Conservation (phyloP, 441 rosid genomes). For the Corymbia calophylla region DNA sequence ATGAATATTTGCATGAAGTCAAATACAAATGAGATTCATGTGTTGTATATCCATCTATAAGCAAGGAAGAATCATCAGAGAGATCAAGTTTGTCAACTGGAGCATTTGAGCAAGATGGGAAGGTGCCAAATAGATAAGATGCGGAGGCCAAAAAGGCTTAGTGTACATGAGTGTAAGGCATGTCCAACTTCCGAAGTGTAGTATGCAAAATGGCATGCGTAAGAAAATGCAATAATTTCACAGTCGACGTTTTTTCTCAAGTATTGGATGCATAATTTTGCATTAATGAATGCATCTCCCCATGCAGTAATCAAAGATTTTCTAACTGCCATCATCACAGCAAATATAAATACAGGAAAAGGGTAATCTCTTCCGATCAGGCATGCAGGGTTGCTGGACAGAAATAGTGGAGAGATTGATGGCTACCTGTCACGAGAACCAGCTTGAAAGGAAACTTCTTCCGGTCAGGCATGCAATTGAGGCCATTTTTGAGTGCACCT, state of each 20-base stretch:
- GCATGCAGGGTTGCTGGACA: not conserved
- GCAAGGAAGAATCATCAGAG: not conserved
- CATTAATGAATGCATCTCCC: not conserved
- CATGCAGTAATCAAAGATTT: not conserved
- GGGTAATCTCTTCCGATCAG: fast-evolving
- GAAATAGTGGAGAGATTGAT: not conserved
- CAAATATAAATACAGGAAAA: not conserved
- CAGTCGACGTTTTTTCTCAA: not conserved
- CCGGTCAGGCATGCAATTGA: not conserved
- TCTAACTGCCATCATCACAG: not conserved
- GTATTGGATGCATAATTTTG: not conserved
- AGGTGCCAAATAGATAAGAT: not conserved
- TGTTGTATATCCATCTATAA: slow-evolving; percentile 22
- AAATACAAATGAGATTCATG: no score
- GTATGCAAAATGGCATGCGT: not conserved
- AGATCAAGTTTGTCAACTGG: not conserved
- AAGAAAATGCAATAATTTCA: not conserved
- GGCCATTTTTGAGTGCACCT: not conserved
- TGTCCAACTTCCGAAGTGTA: not conserved
- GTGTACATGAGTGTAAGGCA: not conserved
- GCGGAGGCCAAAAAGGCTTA: not conserved
- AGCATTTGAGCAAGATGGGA: not conserved
- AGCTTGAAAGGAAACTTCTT: not conserved
- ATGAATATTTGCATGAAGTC: not conserved
- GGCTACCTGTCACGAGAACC: not conserved